phyloP scores from a whole-genome alignment of 257 asterid genomes.

The Paraleonurus japonicus region DNA sequence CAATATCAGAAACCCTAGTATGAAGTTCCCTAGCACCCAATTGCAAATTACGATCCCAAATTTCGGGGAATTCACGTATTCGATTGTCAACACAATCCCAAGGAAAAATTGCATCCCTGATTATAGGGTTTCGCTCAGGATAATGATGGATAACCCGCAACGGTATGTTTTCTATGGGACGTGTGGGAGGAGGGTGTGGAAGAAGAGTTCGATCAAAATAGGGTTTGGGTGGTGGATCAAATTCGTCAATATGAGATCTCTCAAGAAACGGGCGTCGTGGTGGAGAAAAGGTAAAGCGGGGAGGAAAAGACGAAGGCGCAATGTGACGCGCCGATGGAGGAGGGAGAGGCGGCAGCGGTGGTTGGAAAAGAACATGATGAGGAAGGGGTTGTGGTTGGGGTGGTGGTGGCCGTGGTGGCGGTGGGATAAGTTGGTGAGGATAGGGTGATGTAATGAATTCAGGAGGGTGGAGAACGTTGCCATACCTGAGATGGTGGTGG shows the following conservation, averaged over 20 bases:
- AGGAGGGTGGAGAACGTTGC: conserved; percentile 30
- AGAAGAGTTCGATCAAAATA: conserved; percentile 24
- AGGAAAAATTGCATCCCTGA: conserved; percentile 29
- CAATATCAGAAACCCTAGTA: conserved; percentile 27
- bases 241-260: conserved; percentile 38
- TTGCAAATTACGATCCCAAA: conserved; percentile 20
- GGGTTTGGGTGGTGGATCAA: conserved; percentile 37
- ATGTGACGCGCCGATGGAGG: conserved; percentile 25
- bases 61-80: conserved; percentile 15
- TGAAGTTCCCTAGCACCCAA: conserved; percentile 19
- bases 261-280: conserved; percentile 31
- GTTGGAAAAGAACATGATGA: conserved; percentile 30
- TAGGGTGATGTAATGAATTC: conserved; percentile 22
- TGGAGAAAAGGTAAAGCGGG: conserved; percentile 31
- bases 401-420: conserved; percentile 39
- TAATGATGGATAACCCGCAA: conserved; percentile 22
- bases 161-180: conserved; percentile 25
- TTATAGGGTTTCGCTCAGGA: conserved; percentile 31
- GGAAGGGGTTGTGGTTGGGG: conserved; percentile 24
- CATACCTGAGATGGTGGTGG: conserved; percentile 54
- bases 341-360: conserved; percentile 31
- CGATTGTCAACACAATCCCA: conserved; percentile 17
- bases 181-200: conserved; percentile 36
- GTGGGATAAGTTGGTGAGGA: conserved; percentile 34
- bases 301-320: conserved; percentile 25